Percentiles rank a stretch among this genome's conserved stretches.
Evolutionary conservation across 306 rosid genomes (phyloP).

Genomic region (Dicorynia guianensis): DNA sequence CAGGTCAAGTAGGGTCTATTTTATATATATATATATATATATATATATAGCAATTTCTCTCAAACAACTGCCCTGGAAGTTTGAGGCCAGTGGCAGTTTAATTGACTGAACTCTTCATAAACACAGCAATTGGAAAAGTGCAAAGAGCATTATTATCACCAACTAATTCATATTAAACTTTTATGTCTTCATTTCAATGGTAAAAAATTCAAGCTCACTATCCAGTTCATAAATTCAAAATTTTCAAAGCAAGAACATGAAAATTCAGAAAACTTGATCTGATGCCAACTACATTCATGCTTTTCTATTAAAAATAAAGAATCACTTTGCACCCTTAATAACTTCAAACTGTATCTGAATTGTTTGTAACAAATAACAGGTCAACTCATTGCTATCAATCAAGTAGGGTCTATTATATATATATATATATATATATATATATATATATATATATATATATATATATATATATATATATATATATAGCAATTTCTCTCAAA

Average conservation of each 20-base stretch:
- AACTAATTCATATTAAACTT: slow-evolving; percentile 20
- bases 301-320: slow-evolving; percentile 8
- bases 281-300: slow-evolving; percentile 6
- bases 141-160: not conserved
- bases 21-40: too few relatives aligned
- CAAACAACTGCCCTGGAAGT: not conserved
- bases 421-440: too few relatives aligned
- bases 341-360: slow-evolving; percentile 1
- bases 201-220: not conserved
- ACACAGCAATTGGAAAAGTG: not conserved
- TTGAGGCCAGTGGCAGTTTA: not conserved
- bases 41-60: not conserved
- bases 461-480: too few relatives aligned
- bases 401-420: too few relatives aligned
- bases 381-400: slow-evolving; percentile 11
- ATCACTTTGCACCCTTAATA: slow-evolving; percentile 2
- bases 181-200: slow-evolving; percentile 13
- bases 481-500: not conserved
- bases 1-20: not conserved
- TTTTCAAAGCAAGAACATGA: slow-evolving; percentile 8
- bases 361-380: not conserved
- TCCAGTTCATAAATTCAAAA: not conserved
- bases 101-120: not conserved
- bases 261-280: slow-evolving; percentile 21
- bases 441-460: too few relatives aligned